Evolutionary conservation across 352 stramenopile genomes (phyloP).

Genomic region (Phytophthora crassamura): DNA sequence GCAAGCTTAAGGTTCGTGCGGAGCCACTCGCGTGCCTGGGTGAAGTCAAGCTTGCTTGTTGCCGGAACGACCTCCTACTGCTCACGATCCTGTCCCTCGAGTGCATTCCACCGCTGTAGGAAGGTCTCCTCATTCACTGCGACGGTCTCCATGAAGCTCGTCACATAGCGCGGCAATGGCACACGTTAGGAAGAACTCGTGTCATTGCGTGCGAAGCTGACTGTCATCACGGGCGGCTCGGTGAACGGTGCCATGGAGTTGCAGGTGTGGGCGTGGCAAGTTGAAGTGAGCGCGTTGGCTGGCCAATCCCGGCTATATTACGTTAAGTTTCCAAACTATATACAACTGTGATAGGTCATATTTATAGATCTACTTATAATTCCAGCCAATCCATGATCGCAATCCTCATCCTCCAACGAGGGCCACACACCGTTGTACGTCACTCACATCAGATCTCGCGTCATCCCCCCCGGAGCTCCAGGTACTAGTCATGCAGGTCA

Average conservation of each 20-base stretch:
- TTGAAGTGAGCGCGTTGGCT: no score
- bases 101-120: constrained; percentile 92
- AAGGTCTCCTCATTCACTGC: constrained; percentile 91
- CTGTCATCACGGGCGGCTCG: constrained; percentile 83
- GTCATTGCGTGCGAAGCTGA: constrained; percentile 85
- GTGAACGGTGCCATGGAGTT: constrained; percentile 94
- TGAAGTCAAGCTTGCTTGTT: constrained; percentile 83
- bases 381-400: no score
- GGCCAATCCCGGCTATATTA: no score
- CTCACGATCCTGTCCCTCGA: constrained; percentile 93
- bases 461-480: no score
- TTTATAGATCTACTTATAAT: no score
- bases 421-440: no score
- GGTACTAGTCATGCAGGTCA: constrained; percentile 87
- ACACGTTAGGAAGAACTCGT: constrained; percentile 75
- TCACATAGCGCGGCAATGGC: constrained; percentile 88
- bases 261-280: no score
- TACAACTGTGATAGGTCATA: no score
- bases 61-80: constrained; percentile 92
- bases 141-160: constrained; percentile 94
- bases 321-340: no score
- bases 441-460: no score
- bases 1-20: constrained; percentile 92
- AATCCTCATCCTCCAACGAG: no score
- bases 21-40: constrained; percentile 83